Percentiles rank a stretch among this genome's conserved stretches.
Evolutionary conservation across 2,329 filamentous ascomycete species (phyloP).

Genomic region (Aspergillus proliferans): DNA sequence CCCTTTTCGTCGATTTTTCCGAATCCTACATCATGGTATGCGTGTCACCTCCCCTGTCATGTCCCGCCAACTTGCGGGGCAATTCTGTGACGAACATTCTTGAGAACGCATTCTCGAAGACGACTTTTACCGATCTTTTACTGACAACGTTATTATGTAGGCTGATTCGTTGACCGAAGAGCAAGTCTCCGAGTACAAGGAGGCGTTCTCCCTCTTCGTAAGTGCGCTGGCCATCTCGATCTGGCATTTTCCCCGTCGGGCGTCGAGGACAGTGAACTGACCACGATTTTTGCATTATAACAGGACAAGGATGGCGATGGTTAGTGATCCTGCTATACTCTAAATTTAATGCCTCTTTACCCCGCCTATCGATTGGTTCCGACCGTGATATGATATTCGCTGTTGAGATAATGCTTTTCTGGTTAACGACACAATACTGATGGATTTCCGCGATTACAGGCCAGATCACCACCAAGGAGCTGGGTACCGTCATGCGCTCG

Average conservation of each 20-base stretch:
- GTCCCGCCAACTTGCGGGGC: conserved; percentile 27
- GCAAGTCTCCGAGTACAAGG: conserved; percentile 99
- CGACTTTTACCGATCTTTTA: conserved; percentile 3
- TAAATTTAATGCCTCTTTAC: background rate
- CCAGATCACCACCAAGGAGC: conserved; percentile 86
- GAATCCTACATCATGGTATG: conserved; percentile 28
- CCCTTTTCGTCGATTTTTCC: conserved; percentile 10
- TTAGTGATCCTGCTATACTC: conserved; percentile 46
- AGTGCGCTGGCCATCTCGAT: conserved; percentile 44
- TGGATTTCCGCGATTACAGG: conserved; percentile 45
- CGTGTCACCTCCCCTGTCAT: background rate
- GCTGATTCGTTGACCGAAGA: conserved; percentile 98
- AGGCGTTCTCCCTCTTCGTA: conserved; percentile 99
- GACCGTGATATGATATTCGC: background rate
- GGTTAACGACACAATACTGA: conserved; percentile 1
- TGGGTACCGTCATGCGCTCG: conserved; percentile 85
- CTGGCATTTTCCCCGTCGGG: background rate
- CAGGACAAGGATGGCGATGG: conserved; percentile 89
- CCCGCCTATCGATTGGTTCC: conserved; percentile 2
- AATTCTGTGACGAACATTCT: background rate
- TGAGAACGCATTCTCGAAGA: background rate
- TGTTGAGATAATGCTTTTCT: background rate
- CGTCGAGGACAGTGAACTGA: background rate
- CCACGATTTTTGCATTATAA: conserved; percentile 13
- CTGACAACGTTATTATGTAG: conserved; percentile 45